Evolutionary conservation across 768 basidiomycete genomes (phyloP).

Genomic region (Mycena pura): DNA sequence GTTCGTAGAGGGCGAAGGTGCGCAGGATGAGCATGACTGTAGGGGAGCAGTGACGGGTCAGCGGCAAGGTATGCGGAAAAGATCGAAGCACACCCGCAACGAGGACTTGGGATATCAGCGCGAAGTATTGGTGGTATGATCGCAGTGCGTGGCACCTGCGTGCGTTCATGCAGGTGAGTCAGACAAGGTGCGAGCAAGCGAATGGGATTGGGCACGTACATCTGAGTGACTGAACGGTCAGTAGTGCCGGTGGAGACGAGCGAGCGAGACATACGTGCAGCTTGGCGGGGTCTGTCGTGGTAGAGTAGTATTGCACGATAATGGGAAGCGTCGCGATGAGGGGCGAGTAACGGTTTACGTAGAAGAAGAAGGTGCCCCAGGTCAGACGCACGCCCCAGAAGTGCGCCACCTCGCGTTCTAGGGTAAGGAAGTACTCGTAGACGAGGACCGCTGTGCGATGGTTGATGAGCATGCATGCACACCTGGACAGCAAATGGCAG

Average conservation of each 20-base stretch:
- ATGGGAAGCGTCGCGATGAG: constrained; percentile 47
- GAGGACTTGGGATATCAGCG: constrained; percentile 41
- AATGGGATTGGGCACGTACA: constrained; percentile 5
- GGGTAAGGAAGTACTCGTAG: constrained; percentile 55
- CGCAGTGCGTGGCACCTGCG: constrained; percentile 41
- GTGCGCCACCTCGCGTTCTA: constrained; percentile 47
- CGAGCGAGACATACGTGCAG: constrained; percentile 30
- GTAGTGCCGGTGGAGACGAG: constrained; percentile 1
- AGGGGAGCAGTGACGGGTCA: not conserved
- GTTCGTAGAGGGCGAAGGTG: constrained; percentile 51
- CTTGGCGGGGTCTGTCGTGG: constrained; percentile 34
- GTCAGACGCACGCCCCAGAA: constrained; percentile 48
- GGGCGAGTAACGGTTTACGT: constrained; percentile 49
- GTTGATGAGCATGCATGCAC: not conserved
- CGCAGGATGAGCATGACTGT: constrained; percentile 51
- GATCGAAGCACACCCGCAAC: constrained; percentile 38
- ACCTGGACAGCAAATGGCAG: not conserved
- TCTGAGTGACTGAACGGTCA: constrained; percentile 6
- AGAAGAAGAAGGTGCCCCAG: constrained; percentile 46
- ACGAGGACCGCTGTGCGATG: constrained; percentile 45
- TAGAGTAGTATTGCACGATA: constrained; percentile 42
- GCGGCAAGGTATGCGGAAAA: not conserved
- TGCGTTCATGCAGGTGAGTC: too few relatives aligned
- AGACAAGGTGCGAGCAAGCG: not conserved
- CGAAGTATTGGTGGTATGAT: constrained; percentile 44